phyloP scores from a whole-genome alignment of 768 basidiomycete species.

The Phanerochaete carnosa region DNA sequence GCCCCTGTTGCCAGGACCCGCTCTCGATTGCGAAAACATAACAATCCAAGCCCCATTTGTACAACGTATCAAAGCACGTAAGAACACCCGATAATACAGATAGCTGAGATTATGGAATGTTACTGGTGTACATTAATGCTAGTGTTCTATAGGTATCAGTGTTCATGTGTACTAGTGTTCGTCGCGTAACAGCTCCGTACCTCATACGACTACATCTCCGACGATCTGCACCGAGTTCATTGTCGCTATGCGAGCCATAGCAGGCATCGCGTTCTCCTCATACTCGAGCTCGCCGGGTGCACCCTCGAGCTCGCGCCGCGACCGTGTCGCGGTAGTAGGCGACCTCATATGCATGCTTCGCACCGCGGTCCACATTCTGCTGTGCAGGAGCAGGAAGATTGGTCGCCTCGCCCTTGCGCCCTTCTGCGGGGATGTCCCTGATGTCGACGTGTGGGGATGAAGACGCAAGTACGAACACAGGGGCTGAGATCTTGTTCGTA shows the following conservation, averaged over 20 bases:
- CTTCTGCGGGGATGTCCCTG: not conserved
- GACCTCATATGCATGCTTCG: not conserved
- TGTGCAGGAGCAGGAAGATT: constrained; percentile 1
- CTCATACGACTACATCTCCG: constrained; percentile 13
- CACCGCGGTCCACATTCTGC: not conserved
- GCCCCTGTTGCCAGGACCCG: no score
- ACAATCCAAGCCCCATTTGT: no score
- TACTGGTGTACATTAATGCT: no score
- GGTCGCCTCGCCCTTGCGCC: not conserved
- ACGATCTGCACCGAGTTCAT: constrained; percentile 23
- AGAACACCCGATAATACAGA: no score
- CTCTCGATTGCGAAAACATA: no score
- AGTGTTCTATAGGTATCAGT: no score
- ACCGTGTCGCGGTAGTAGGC: not conserved
- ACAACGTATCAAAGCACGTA: no score
- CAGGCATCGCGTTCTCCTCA: not conserved
- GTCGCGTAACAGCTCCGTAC: no score
- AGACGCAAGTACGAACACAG: constrained; percentile 12
- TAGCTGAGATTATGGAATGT: no score
- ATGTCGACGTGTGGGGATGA: constrained; percentile 8
- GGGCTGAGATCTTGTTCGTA: constrained; percentile 2
- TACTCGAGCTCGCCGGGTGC: not conserved
- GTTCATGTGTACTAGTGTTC: no score
- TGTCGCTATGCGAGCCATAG: constrained; percentile 18
- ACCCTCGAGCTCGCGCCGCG: not conserved